Percentiles rank a stretch among this genome's conserved stretches.
Conservation (phyloP, 2,329 filamentous ascomycete genomes). For the Alternaria sp. region DNA sequence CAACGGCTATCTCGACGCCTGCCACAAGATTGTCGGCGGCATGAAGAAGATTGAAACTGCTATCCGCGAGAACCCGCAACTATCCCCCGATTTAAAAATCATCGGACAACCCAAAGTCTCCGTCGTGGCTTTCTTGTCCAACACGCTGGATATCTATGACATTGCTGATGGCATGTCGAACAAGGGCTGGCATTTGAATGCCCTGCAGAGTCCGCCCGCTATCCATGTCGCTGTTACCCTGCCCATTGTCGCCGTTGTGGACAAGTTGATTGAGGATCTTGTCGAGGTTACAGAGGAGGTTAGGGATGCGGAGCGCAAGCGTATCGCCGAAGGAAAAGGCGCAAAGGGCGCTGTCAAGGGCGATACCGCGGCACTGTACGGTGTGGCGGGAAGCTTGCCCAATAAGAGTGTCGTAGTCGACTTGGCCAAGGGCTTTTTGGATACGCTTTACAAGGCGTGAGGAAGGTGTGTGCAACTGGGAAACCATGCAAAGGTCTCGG, state of each 20-base stretch:
- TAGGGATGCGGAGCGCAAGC: conserved; percentile 80
- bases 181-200: conserved; percentile 95
- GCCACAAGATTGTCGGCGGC: conserved; percentile 85
- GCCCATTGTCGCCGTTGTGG: conserved; percentile 81
- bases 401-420: conserved; percentile 96
- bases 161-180: conserved; percentile 86
- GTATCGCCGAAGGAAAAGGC: conserved; percentile 73
- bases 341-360: conserved; percentile 68
- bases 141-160: conserved; percentile 90
- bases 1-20: conserved; percentile 85
- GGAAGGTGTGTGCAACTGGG: neutral
- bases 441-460: conserved; percentile 88
- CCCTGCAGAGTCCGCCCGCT: conserved; percentile 87
- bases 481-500: neutral
- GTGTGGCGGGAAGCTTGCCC: conserved; percentile 91
- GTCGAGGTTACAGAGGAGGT: conserved; percentile 70
- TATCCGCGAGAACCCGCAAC: conserved; percentile 72
- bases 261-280: conserved; percentile 77
- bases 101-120: conserved; percentile 87
- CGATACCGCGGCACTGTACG: conserved; percentile 88
- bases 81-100: conserved; percentile 78
- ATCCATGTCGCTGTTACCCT: conserved; percentile 94
- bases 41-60: conserved; percentile 81
- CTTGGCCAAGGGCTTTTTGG: conserved; percentile 87
- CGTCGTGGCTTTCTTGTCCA: conserved; percentile 87